Evolutionary conservation across 2,329 filamentous ascomycete species (phyloP), one percentile per base, ranked within the genome.

Genomic region (Neodidymelliopsis sp.): DNA sequence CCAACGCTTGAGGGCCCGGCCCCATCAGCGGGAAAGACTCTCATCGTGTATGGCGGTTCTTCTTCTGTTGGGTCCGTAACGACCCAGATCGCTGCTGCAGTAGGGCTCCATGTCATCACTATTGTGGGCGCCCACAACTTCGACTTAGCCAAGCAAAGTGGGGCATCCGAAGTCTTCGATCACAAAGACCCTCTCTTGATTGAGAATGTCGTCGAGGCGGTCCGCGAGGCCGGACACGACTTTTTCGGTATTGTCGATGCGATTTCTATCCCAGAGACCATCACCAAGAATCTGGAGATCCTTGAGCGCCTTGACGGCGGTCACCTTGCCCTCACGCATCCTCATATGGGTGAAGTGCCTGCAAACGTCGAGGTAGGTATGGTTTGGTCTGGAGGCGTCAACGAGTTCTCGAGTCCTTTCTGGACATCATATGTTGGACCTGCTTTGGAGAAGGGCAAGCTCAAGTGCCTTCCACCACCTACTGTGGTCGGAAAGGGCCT

Each of bases 41-140:
- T 77, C 18, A 53, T 82, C 7, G 62, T 82, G 5, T 81, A 77
- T 73, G 80, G 80, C 6, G 81, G 79, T 0, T 74, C 76, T 3
- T 58, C 62, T 19, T 66, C 61, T 4, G 57, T 76, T 12, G 62
- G 78, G 4, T 74, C 75, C 16, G 69, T 64, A 11, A 73, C 71
- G 0, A 73, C 77, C 16, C 77, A 79, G 45, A 46, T 77, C 1
- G 75, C 74, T 0, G 65, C 57, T 1, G 69, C 72, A 0, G 59
- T 71, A 10, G 75, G 76, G 0, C 70, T 75, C 39, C 56, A 66
- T 5, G 74, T 79, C 12, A 59, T 74, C 24, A 53, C 71, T 0
- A 73, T 74, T 1, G 63, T 67, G 0, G 72, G 74, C 1, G 58
- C 58, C 4, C 53, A 56, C 11, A 66, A 70, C 40, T 51, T 62